These are phyloP conservation scores for Aspergillus ochraceus DNA, from an alignment of 2,329 filamentous ascomycete species.

Conservation along the genomic window DNA sequence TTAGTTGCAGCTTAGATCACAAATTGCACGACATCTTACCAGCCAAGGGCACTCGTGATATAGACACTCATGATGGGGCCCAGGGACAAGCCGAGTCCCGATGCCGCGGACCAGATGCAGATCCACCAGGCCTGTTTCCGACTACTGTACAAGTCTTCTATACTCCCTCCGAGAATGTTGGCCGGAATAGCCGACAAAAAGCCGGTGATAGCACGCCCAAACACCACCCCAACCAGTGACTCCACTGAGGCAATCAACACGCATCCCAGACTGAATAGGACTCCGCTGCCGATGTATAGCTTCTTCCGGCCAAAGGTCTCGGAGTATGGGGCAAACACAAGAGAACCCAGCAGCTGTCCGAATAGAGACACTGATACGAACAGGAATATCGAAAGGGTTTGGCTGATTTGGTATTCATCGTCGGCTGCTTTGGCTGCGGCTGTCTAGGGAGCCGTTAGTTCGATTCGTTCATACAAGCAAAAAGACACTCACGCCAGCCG, in stretches of 20 bases:
- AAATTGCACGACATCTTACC: conserved; percentile 28
- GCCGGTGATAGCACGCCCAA: conserved; percentile 47
- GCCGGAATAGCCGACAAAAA: conserved; percentile 50
- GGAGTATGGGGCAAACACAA: conserved; percentile 38
- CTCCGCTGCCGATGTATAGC: conserved; percentile 34
- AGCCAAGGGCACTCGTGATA: conserved; percentile 39
- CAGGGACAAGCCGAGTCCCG: conserved; percentile 45
- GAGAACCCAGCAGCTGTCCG: conserved; percentile 33
- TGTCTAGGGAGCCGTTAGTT: conserved; percentile 21
- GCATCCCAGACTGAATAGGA: conserved; percentile 30
- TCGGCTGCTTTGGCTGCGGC: conserved; percentile 29
- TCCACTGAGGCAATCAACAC: conserved; percentile 41
- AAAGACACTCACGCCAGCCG: conserved; percentile 31
- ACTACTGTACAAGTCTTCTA: conserved; percentile 53
- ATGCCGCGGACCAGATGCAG: conserved; percentile 45
- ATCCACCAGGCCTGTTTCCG: conserved; percentile 48
- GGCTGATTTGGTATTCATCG: conserved; percentile 25
- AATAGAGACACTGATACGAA: conserved; percentile 30
- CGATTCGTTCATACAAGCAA: not conserved
- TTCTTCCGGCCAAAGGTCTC: conserved; percentile 42
- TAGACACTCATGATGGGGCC: conserved; percentile 49
- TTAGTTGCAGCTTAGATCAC: not conserved
- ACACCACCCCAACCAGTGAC: conserved; percentile 36
- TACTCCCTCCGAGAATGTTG: conserved; percentile 49
- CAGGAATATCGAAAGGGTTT: conserved; percentile 31